Evolutionary conservation across 1,139 yeast genomes (phyloP), one percentile per base, ranked within the genome.

Genomic region (Suhomyces taliae): DNA sequence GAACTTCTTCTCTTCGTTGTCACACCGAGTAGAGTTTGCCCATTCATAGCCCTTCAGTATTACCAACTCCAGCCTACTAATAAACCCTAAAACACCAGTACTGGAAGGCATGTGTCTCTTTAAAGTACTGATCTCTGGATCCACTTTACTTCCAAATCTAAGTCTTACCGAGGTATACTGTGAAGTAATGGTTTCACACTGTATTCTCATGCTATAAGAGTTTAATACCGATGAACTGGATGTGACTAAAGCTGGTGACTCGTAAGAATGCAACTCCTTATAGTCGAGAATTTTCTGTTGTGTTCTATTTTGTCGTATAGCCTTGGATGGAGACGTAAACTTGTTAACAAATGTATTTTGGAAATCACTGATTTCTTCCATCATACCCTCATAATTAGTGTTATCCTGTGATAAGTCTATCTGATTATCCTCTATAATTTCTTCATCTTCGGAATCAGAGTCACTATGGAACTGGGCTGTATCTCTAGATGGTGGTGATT

Each of bases 111-210:
- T 44, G 27, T 48, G 47, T 8, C 44, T 34, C 32, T 50, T 48
- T 26, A 35, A 12, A 5, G 34, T 19, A 10, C 39, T 38, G 7
- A 35, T 33, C 19, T 42, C 43, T 4, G 53, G 37, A 9, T 46
- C 36, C 34, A 55, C 46, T 9, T 52, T 49, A 12, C 63, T 60
- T 4, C 71, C 59, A 44, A 71, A 74, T 37, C 78, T 53, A 19
- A 72, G 58, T 35, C 78, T 53, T n/a, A 74, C 65, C 11, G 67
- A 63, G 9, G 67, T 71, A 56, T 72, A 74, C 44, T 74, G 75
- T 4, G 71, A 64, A 40, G 59, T 53, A 4, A 74, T 59, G 3
- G 71, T 66, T 49, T 74, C 78, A 49, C 72, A 66, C 48, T 71
- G 76, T 34, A 71, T 70, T 44, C 63, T 69, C 43, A 65, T 60